These are phyloP conservation scores for Brassica hybrid DNA, from an alignment of 441 rosid species.

Conservation along the genomic window DNA sequence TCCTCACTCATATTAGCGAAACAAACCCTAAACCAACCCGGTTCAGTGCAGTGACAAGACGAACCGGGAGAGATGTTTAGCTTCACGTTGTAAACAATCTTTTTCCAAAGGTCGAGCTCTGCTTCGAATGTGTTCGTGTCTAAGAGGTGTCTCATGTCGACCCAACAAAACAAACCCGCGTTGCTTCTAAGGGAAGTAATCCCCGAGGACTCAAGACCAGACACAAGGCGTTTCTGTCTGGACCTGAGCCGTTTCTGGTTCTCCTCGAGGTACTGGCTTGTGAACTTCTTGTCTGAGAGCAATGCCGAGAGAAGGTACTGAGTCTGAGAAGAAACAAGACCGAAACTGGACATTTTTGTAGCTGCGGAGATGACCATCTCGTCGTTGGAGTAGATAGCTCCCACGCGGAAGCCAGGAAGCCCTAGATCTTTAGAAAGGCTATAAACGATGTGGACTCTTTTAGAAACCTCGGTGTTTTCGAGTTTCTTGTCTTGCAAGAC, in stretches of 20 bases:
- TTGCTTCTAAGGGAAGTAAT: conserved; percentile 73
- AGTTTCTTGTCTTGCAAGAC: conserved; percentile 60
- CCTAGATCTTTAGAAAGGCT: conserved; percentile 94
- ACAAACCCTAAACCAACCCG: conserved; percentile 96
- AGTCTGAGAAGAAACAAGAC: conserved; percentile 93
- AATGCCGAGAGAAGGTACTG: conserved; percentile 81
- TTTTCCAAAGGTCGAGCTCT: too few relatives aligned
- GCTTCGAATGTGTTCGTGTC: conserved; percentile 41
- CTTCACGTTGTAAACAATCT: too few relatives aligned
- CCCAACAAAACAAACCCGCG: conserved; percentile 93
- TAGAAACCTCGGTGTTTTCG: conserved; percentile 57
- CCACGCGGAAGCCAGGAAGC: conserved; percentile 95
- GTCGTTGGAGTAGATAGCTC: conserved; percentile 89
- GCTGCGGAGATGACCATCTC: conserved; percentile 76
- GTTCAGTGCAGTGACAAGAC: conserved; percentile 44
- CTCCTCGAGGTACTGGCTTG: conserved; percentile 68
- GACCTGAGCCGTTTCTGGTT: conserved; percentile 69
- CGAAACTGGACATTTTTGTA: conserved; percentile 98
- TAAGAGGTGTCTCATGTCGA: conserved; percentile 87
- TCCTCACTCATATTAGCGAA: conserved; percentile 83
- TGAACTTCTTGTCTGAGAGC: conserved; percentile 84
- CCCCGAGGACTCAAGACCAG: conserved; percentile 76
- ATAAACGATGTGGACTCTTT: conserved; percentile 79
- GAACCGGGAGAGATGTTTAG: too few relatives aligned
- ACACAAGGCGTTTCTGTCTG: conserved; percentile 61